Percentiles rank a stretch among this genome's conserved stretches.
phyloP scores from a whole-genome alignment of 2,329 filamentous ascomycete genomes.

The Fusarium albosuccineum region DNA sequence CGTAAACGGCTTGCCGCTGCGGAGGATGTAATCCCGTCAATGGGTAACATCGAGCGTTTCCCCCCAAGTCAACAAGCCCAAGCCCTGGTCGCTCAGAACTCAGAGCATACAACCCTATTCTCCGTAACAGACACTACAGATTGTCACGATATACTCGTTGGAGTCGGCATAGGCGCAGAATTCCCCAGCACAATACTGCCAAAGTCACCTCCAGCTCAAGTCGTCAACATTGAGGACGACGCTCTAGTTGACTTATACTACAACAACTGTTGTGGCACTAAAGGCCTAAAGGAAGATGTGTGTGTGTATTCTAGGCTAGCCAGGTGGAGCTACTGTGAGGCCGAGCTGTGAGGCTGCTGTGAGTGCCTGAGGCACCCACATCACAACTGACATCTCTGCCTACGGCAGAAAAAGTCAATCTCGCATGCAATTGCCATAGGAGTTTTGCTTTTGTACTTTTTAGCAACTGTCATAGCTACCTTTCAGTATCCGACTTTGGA shows the following conservation, averaged over 20 bases:
- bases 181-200: neutral
- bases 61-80: neutral
- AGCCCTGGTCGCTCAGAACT: neutral
- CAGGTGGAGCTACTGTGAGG: too few species aligned
- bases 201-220: neutral
- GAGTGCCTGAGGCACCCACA: too few species aligned
- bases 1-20: slow-evolving; percentile 45
- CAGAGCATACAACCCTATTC: neutral
- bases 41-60: neutral
- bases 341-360: too few species aligned
- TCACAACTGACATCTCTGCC: too few species aligned
- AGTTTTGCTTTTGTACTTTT: too few species aligned
- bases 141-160: neutral
- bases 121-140: neutral
- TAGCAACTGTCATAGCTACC: too few species aligned
- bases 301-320: too few species aligned
- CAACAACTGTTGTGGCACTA: too few species aligned
- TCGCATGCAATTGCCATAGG: too few species aligned
- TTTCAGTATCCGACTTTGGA: too few species aligned
- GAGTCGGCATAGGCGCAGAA: neutral
- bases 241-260: slow-evolving; percentile 52
- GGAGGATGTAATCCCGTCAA: neutral
- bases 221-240: slow-evolving; percentile 31
- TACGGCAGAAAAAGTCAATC: too few species aligned
- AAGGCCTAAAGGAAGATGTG: too few species aligned